phyloP scores from a whole-genome alignment of 225 moss, liverwort and hornwort species.

The Polytrichum formosum region DNA sequence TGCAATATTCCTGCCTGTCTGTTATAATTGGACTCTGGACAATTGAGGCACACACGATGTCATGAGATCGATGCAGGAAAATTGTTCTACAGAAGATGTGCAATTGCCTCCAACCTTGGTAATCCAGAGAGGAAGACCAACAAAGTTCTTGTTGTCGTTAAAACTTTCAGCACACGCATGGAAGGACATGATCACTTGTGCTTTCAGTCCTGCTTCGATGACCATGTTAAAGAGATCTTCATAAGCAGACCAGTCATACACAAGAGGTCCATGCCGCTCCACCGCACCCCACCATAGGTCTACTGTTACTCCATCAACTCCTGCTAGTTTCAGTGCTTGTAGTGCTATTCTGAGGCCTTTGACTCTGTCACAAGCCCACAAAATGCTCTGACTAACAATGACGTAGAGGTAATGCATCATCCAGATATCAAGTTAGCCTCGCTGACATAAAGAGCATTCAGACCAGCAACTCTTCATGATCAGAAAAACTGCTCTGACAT shows the following conservation, averaged over 20 bases:
- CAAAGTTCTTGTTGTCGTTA: constrained; percentile 5
- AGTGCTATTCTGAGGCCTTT: constrained; percentile 16
- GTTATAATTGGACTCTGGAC: too few species aligned
- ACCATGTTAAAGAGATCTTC: constrained; percentile 13
- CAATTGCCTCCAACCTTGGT: constrained; percentile 11
- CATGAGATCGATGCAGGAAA: not conserved
- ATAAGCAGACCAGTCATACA: constrained; percentile 19
- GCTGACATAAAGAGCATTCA: not conserved
- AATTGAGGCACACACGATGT: not conserved
- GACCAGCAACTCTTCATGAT: not conserved
- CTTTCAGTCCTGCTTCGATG: constrained; percentile 10
- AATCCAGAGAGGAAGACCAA: constrained; percentile 17
- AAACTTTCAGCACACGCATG: constrained; percentile 16
- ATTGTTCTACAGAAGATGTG: not conserved
- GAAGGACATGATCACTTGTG: constrained; percentile 17
- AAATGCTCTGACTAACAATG: not conserved
- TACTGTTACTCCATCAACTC: constrained; percentile 18
- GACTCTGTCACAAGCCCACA: constrained; percentile 7
- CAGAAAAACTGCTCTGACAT: not conserved
- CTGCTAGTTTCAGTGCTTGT: constrained; percentile 14
- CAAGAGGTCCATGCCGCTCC: constrained; percentile 9
- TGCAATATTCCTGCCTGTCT: too few species aligned
- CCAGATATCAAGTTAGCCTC: not conserved
- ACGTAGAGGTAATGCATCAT: too few species aligned
- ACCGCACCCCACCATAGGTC: constrained; percentile 24